Conservation (phyloP, 2,329 filamentous ascomycete genomes). For the Westerdykella sp. region DNA sequence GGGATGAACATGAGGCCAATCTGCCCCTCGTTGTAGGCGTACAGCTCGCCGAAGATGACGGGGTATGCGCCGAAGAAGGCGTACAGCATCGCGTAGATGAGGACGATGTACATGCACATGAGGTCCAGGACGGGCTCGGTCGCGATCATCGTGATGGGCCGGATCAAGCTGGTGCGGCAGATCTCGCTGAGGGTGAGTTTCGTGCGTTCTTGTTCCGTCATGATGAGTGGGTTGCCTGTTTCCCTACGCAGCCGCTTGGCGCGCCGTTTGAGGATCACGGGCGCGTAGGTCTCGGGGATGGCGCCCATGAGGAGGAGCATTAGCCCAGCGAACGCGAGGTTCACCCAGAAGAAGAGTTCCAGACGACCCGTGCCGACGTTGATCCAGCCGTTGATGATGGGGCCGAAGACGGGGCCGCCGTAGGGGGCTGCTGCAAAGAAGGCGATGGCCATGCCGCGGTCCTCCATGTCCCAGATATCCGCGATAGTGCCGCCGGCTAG, state of each 20-base stretch:
- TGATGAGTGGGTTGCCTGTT: no score
- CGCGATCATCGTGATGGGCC: background rate
- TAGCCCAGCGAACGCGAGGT: background rate
- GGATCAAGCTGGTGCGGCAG: no score
- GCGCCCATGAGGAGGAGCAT: no score
- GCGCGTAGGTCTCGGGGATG: no score
- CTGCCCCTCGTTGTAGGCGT: slow-evolving; percentile 52
- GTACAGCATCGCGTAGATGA: slow-evolving; percentile 42
- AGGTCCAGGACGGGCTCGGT: background rate
- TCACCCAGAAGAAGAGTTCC: background rate
- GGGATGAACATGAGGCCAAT: slow-evolving; percentile 29
- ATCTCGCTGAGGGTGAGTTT: no score
- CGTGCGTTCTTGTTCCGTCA: no score
- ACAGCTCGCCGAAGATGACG: slow-evolving; percentile 32
- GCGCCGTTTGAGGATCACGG: no score
- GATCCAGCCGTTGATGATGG: slow-evolving; percentile 49
- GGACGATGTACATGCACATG: slow-evolving; percentile 29
- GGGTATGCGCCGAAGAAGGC: slow-evolving; percentile 47
- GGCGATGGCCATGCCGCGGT: slow-evolving; percentile 43
- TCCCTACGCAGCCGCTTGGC: no score
- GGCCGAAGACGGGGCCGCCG: slow-evolving; percentile 43
- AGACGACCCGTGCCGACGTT: slow-evolving; percentile 44
- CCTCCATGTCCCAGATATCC: slow-evolving; percentile 46
- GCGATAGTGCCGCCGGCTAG: slow-evolving; percentile 45
- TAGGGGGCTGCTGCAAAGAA: slow-evolving; percentile 43